These are phyloP conservation scores for Microbotryum intermedium DNA, from an alignment of 1,284 basidiomycete species.

Conservation along the genomic window DNA sequence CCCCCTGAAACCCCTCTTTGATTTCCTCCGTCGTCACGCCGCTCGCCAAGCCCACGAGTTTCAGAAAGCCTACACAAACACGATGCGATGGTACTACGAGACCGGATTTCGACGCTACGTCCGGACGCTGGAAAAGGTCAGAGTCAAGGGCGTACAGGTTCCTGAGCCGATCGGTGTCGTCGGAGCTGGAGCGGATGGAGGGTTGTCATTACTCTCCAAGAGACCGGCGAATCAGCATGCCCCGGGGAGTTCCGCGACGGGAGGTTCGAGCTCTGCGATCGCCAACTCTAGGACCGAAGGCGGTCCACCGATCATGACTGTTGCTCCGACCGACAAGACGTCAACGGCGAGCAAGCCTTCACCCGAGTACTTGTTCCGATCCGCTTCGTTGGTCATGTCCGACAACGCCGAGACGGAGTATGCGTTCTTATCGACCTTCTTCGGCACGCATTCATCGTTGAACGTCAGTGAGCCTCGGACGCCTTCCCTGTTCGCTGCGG, in stretches of 20 bases:
- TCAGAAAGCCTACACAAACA: slow-evolving; percentile 74
- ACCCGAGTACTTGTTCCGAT: slow-evolving; percentile 71
- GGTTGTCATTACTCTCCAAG: neutral
- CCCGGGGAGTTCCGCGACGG: neutral
- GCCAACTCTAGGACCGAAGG: too few species aligned
- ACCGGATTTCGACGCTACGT: slow-evolving; percentile 88
- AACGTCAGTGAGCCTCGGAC: neutral
- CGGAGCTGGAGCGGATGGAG: slow-evolving; percentile 33
- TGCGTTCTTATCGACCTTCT: slow-evolving; percentile 74
- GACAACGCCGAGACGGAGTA: slow-evolving; percentile 89
- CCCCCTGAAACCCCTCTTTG: slow-evolving; percentile 74
- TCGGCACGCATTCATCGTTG: slow-evolving; percentile 41
- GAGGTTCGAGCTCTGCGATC: neutral
- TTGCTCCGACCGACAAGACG: too few species aligned
- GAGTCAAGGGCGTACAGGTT: slow-evolving; percentile 45
- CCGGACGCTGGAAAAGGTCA: slow-evolving; percentile 66
- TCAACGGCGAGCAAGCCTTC: slow-evolving; percentile 50
- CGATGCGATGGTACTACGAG: slow-evolving; percentile 87
- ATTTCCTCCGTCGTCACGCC: slow-evolving; percentile 76
- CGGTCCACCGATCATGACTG: too few species aligned
- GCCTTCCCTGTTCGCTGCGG: slow-evolving; percentile 18
- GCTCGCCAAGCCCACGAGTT: slow-evolving; percentile 77
- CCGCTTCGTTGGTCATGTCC: slow-evolving; percentile 71
- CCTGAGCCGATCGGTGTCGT: slow-evolving; percentile 33
- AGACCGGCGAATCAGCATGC: neutral